Conservation (phyloP, 768 basidiomycete species). For the Psilocybe azurescens region DNA sequence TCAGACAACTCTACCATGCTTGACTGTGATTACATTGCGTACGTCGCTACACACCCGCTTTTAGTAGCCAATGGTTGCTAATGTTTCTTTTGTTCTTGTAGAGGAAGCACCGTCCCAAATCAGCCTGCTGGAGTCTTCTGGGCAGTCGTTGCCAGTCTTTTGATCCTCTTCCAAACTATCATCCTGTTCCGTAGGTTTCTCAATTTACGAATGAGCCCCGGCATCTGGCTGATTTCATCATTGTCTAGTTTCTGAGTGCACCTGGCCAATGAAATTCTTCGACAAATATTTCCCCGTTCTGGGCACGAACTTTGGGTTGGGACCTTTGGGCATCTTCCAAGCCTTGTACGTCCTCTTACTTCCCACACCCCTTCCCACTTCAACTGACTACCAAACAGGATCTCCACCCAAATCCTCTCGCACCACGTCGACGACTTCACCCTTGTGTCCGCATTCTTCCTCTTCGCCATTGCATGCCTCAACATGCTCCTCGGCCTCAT, state of each 20-base stretch:
- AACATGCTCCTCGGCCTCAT: conserved; percentile 85
- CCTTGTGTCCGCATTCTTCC: conserved; percentile 85
- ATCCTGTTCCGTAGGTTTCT: conserved; percentile 64
- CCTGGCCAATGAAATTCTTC: conserved; percentile 82
- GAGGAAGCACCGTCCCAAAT: conserved; percentile 88
- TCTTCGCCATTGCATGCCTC: conserved; percentile 82
- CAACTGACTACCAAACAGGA: conserved; percentile 36
- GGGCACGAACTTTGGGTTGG: conserved; percentile 85
- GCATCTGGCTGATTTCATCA: not conserved
- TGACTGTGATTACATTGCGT: conserved; percentile 86
- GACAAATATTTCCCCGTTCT: conserved; percentile 90
- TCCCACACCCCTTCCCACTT: not conserved
- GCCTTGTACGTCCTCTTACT: conserved; percentile 59
- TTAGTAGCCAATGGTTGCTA: not conserved
- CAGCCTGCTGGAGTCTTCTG: conserved; percentile 93
- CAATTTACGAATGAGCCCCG: not conserved
- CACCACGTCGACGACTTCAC: conserved; percentile 85
- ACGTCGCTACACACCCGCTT: conserved; percentile 26
- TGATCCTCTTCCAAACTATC: conserved; percentile 83
- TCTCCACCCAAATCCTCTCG: conserved; percentile 73
- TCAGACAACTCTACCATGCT: conserved; percentile 37
- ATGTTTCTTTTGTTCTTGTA: conserved; percentile 21
- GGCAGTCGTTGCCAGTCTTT: conserved; percentile 84
- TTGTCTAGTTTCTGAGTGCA: conserved; percentile 67
- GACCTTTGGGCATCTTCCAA: conserved; percentile 88